Percentiles rank a stretch among this genome's conserved stretches.
phyloP scores from a whole-genome alignment of 306 rosid genomes.

The Prunus padus region DNA sequence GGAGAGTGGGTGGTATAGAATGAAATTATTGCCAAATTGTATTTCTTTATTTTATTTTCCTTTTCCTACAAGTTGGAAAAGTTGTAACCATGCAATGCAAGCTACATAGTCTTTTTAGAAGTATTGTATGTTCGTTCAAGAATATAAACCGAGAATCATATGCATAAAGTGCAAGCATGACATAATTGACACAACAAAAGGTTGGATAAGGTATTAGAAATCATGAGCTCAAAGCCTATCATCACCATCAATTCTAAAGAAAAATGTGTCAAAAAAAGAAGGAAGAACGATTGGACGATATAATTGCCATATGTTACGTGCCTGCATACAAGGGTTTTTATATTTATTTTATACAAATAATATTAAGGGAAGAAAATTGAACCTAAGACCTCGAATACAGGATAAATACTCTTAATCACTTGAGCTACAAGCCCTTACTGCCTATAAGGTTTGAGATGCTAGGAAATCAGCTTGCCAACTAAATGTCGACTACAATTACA shows the following conservation, averaged over 20 bases:
- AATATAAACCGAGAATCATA: conserved; percentile 8
- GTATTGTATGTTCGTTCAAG: background rate
- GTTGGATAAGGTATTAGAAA: conserved; percentile 4
- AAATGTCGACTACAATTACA: too few species aligned
- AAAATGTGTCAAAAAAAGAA: background rate
- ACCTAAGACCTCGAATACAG: too few species aligned
- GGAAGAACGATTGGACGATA: background rate
- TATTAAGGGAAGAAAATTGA: too few species aligned
- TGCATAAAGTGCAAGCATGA: conserved; percentile 18
- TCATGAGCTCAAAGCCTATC: background rate
- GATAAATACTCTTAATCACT: too few species aligned
- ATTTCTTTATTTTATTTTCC: background rate
- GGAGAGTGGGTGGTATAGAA: background rate
- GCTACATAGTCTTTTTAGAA: background rate
- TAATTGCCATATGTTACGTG: too few species aligned
- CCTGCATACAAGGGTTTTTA: background rate
- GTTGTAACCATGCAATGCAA: background rate
- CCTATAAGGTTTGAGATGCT: too few species aligned
- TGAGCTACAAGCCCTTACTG: too few species aligned
- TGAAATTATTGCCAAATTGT: background rate
- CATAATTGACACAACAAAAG: conserved; percentile 13
- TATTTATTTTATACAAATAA: too few species aligned
- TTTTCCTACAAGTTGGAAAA: conserved; percentile 10
- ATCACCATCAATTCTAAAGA: conserved; percentile 4
- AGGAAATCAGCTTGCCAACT: too few species aligned